These are phyloP conservation scores for Rosa multiflora DNA, from an alignment of 306 rosid species.

Conservation along the genomic window DNA sequence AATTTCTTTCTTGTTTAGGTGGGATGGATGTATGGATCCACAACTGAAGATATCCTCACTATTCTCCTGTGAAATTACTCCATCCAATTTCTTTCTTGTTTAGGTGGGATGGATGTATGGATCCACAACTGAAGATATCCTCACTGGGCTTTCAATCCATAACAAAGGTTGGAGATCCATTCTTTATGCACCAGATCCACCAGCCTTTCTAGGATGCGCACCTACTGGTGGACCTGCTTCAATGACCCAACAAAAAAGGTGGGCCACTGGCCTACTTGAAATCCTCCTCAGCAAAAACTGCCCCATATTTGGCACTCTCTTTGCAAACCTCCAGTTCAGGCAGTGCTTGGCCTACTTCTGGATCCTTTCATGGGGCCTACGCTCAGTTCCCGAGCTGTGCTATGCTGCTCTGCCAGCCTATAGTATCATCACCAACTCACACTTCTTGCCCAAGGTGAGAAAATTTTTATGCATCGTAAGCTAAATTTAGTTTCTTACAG, in stretches of 20 bases:
- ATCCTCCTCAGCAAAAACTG: slow-evolving; percentile 39
- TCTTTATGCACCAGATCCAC: slow-evolving; percentile 30
- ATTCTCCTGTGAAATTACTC: background rate
- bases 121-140: slow-evolving; percentile 47
- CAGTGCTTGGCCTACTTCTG: slow-evolving; percentile 49
- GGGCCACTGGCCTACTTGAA: slow-evolving; percentile 62
- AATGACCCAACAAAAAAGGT: slow-evolving; percentile 63
- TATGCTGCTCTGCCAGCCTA: slow-evolving; percentile 49
- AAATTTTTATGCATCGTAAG: background rate
- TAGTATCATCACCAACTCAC: slow-evolving; percentile 56
- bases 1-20: slow-evolving; percentile 16
- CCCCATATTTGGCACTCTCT: slow-evolving; percentile 43
- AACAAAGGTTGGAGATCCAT: slow-evolving; percentile 70
- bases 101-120: slow-evolving; percentile 54
- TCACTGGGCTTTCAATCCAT: slow-evolving; percentile 56
- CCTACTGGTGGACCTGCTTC: slow-evolving; percentile 46
- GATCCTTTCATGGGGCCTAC: slow-evolving; percentile 33
- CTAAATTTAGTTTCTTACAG: background rate
- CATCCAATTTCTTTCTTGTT: background rate
- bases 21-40: slow-evolving; percentile 53
- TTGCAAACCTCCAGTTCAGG: slow-evolving; percentile 44
- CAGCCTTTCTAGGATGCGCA: slow-evolving; percentile 55
- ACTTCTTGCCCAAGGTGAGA: slow-evolving; percentile 63
- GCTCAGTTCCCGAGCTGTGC: slow-evolving; percentile 37
- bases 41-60: slow-evolving; percentile 47